These are phyloP conservation scores for Globomyces sp. DNA, from an alignment of 371 early-diverging fungal genomes.

Conservation along the genomic window DNA sequence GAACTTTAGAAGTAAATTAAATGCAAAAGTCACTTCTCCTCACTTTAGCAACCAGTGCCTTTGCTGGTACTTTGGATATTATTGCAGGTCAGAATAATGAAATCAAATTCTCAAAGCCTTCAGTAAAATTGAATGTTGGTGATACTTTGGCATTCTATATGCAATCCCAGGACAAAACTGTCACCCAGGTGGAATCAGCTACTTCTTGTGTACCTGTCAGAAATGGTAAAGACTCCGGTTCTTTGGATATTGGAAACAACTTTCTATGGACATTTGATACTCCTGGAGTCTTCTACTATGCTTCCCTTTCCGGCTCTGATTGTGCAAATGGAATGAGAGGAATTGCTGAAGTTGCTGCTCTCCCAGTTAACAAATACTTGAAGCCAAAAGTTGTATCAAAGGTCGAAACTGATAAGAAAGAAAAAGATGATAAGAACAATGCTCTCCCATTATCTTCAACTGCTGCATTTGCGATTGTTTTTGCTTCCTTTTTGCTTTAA, in stretches of 20 bases:
- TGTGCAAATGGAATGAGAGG: not conserved
- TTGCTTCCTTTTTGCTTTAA: no score
- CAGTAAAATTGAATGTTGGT: not conserved
- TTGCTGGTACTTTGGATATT: no score
- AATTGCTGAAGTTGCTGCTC: not conserved
- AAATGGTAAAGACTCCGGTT: not conserved
- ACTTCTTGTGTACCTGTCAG: not conserved
- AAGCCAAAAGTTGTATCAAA: no score
- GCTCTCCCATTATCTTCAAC: no score
- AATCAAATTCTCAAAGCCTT: not conserved
- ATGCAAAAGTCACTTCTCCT: no score
- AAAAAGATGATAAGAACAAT: no score
- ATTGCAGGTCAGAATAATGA: not conserved
- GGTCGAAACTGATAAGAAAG: no score
- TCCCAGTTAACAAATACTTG: not conserved
- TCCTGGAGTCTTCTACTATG: not conserved
- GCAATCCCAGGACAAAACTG: not conserved
- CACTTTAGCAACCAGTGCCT: no score
- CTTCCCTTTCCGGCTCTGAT: not conserved
- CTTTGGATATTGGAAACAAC: not conserved
- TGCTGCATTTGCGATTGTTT: no score
- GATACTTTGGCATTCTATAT: not conserved
- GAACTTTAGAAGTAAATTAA: no score
- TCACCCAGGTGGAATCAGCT: not conserved
- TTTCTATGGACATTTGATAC: constrained; percentile 3